Base-by-base conservation (phyloP, 106 monocot species). In the Dendrobium catenatum region DNA sequence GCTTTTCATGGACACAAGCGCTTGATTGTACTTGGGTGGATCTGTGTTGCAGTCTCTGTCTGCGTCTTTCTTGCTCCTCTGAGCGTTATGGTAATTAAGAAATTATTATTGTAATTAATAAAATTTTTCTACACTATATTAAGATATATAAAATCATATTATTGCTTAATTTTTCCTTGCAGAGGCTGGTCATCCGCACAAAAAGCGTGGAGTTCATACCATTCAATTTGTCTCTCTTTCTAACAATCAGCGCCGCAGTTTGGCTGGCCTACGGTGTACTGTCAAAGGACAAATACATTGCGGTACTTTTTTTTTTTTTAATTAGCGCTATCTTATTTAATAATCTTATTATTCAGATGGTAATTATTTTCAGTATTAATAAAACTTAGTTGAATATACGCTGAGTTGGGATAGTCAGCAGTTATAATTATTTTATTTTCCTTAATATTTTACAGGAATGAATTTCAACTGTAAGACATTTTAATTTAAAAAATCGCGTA, bases 161-260 rank as follows among this genome's bases (percentile, higher is more conserved):
- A 37, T 31, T 37, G 70, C 27, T 70, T 70, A 64, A n/a, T 64
- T 64, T 22, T 22, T 20, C 41, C 13, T 64, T 27, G 10, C 81
- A 92, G 92, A 88, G 82, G 79, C 78, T 79, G 15, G 93, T 93
- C 19, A 87, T 93, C 31, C 81, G 82, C 1, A 93, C 93, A 11
- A 90, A 85, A 79, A 93, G 93, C 31, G 93, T 93, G n/a, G 90
- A 93, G 81, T 93, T 81, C 88, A 90, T 93, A 81, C 87, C 87
- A 4, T 81, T 87, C 79, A 41, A n/a, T 7, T 74, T 87, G 17
- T 84, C 87, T 22, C 79, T 84, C 55, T 84, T 55, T 79, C 79
- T 87, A 41, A 87, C 87, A 0, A 42, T 87, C 54, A 87, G 87
- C 42, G 87, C 87, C 0, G 76, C 84, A 2, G 79, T 84, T 11